Evolutionary conservation across 306 rosid species (phyloP).

Genomic region (Adenanthera pavonina): DNA sequence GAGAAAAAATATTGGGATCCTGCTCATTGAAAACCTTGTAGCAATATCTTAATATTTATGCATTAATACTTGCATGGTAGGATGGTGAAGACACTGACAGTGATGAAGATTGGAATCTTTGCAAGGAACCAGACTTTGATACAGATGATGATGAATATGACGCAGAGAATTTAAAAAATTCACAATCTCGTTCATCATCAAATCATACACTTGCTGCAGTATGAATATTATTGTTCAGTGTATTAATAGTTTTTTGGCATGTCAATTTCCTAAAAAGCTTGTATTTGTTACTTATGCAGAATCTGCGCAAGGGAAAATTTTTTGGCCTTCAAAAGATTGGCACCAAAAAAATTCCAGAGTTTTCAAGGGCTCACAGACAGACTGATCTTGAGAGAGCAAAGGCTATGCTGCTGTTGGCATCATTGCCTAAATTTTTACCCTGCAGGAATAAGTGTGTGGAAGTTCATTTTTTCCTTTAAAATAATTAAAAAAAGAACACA

Average conservation of each 20-base stretch:
- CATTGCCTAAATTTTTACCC: slow-evolving; percentile 84
- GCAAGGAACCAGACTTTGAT: slow-evolving; percentile 64
- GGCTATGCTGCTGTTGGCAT: slow-evolving; percentile 81
- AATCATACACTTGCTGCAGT: slow-evolving; percentile 79
- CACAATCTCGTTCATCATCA: slow-evolving; percentile 49
- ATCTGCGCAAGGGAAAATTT: slow-evolving; percentile 74
- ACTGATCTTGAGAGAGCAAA: slow-evolving; percentile 94
- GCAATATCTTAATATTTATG: slow-evolving; percentile 9
- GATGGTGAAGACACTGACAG: slow-evolving; percentile 61
- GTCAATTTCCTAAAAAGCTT: slow-evolving; percentile 39
- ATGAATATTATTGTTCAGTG: slow-evolving; percentile 46
- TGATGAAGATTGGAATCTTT: slow-evolving; percentile 77
- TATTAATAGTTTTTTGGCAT: slow-evolving; percentile 33
- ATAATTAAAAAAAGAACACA: not conserved
- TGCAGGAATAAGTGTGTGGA: slow-evolving; percentile 86
- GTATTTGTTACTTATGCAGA: slow-evolving; percentile 53
- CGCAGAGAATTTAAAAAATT: slow-evolving; percentile 54
- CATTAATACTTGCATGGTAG: slow-evolving; percentile 50
- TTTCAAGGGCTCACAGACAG: slow-evolving; percentile 82
- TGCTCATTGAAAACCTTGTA: slow-evolving; percentile 21
- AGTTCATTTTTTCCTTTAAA: slow-evolving; percentile 12
- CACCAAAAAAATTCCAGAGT: slow-evolving; percentile 76
- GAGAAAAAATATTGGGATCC: slow-evolving; percentile 16
- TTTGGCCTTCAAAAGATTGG: slow-evolving; percentile 92
- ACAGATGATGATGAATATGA: slow-evolving; percentile 78